Conservation (phyloP, 2,329 filamentous ascomycete species). For the Xylaria sp. region DNA sequence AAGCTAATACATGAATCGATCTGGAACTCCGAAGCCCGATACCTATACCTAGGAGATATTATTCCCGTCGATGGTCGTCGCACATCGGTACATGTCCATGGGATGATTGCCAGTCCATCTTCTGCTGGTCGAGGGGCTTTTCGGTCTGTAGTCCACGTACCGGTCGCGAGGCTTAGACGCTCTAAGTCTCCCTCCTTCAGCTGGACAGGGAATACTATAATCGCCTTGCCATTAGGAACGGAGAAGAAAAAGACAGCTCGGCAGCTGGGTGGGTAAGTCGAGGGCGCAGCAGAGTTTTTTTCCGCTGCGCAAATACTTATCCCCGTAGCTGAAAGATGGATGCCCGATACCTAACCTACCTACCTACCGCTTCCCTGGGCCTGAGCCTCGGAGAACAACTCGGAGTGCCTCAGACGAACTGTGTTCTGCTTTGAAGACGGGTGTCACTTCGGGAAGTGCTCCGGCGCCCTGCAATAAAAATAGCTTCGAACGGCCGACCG, state of each 20-base stretch:
- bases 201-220: slow-evolving; percentile 17
- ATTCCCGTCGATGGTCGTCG: too few relatives aligned
- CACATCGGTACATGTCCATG: too few relatives aligned
- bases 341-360: too few relatives aligned
- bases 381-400: not conserved
- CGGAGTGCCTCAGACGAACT: not conserved
- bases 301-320: too few relatives aligned
- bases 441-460: not conserved
- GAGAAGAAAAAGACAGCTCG: too few relatives aligned
- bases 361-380: too few relatives aligned
- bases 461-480: slow-evolving; percentile 14
- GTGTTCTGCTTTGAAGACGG: not conserved
- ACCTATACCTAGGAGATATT: too few relatives aligned
- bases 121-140: slow-evolving; percentile 1
- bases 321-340: too few relatives aligned
- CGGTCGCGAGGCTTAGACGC: slow-evolving; percentile 23
- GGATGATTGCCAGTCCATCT: not conserved
- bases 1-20: too few relatives aligned
- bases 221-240: too few relatives aligned
- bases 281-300: not conserved
- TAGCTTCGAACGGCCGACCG: slow-evolving; percentile 13
- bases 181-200: slow-evolving; percentile 12
- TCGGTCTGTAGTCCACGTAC: slow-evolving; percentile 10
- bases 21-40: too few relatives aligned
- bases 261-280: too few relatives aligned